Evolutionary conservation across 495 filamentous ascomycete genomes (phyloP).

Genomic region (Penicillium dipodomyicola): DNA sequence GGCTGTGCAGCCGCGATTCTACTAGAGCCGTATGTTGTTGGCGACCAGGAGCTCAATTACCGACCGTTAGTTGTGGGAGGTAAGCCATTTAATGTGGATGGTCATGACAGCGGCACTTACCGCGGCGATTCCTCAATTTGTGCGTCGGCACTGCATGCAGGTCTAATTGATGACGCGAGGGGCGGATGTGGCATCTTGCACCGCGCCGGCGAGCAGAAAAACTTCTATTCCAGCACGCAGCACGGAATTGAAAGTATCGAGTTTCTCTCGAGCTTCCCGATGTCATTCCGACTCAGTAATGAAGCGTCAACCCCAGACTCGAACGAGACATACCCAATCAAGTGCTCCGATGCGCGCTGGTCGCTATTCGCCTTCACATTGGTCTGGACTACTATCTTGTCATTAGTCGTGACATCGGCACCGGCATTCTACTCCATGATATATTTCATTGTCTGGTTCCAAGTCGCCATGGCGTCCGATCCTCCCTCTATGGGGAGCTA

Average conservation of each 20-base stretch:
- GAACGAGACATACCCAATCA: constrained; percentile 15
- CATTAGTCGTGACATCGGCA: constrained; percentile 63
- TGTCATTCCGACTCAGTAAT: constrained; percentile 59
- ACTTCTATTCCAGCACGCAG: constrained; percentile 49
- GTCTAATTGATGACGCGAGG: constrained; percentile 57
- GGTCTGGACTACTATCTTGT: constrained; percentile 59
- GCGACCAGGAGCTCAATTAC: constrained; percentile 64
- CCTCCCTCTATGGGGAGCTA: constrained; percentile 52
- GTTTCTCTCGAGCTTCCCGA: constrained; percentile 69
- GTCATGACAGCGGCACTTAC: constrained; percentile 51
- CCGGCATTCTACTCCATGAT: constrained; percentile 62
- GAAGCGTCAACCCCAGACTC: constrained; percentile 22
- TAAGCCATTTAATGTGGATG: constrained; percentile 42
- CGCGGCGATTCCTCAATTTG: constrained; percentile 79
- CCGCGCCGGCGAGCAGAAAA: constrained; percentile 56
- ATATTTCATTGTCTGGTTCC: constrained; percentile 69
- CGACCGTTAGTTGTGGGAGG: constrained; percentile 67
- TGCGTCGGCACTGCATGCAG: constrained; percentile 70
- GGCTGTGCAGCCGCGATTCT: constrained; percentile 61
- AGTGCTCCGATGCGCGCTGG: constrained; percentile 68
- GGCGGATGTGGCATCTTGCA: constrained; percentile 74
- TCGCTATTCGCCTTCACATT: constrained; percentile 62
- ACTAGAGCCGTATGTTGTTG: constrained; percentile 68
- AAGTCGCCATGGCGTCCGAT: constrained; percentile 73
- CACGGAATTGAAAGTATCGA: constrained; percentile 64